Conservation (phyloP, 1,284 basidiomycete genomes). For the Coniophora puteana region DNA sequence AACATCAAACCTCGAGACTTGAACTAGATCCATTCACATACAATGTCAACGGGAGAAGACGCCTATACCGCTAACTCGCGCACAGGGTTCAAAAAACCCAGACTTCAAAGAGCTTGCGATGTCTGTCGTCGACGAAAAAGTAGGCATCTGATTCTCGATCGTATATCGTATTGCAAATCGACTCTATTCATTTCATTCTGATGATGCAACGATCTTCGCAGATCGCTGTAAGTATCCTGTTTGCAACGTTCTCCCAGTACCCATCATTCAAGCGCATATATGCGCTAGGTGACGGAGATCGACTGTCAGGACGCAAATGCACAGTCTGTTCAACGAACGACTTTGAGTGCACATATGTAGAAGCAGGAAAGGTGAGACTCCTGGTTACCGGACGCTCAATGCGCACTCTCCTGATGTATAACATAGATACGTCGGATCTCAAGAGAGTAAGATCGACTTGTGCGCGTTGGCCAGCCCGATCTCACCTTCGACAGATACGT, state of each 20-base stretch:
- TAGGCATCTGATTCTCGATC: constrained; percentile 27
- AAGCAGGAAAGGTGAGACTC: constrained; percentile 59
- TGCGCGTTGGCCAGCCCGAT: not conserved
- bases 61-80: constrained; percentile 36
- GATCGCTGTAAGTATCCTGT: constrained; percentile 63
- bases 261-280: too few species aligned
- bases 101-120: constrained; percentile 73
- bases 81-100: constrained; percentile 71
- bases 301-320: constrained; percentile 67
- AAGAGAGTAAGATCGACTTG: constrained; percentile 61
- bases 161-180: not conserved
- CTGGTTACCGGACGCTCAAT: not conserved
- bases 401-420: constrained; percentile 2
- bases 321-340: constrained; percentile 76
- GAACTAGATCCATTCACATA: too few species aligned
- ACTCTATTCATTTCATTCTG: too few species aligned
- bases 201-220: too few species aligned
- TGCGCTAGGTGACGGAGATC: constrained; percentile 55
- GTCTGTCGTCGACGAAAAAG: constrained; percentile 75
- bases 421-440: constrained; percentile 81
- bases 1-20: too few species aligned
- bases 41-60: constrained; percentile 41
- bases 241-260: too few species aligned
- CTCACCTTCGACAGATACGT: constrained; percentile 50
- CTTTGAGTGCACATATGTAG: constrained; percentile 75